Conservation (phyloP, 345 rosid genomes). For the Gossypium turneri region DNA sequence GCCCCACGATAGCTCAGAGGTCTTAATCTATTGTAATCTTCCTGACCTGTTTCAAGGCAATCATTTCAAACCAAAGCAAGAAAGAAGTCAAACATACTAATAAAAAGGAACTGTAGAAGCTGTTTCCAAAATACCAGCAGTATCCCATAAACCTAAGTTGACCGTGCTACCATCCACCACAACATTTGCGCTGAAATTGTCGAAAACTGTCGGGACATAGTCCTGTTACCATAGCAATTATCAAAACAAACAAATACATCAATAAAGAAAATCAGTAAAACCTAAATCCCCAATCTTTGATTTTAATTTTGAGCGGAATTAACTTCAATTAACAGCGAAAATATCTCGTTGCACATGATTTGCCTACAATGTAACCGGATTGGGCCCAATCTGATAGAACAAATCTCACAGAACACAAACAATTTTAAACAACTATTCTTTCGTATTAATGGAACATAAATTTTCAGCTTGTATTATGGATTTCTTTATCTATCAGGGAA, state of each 20-base stretch:
- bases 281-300: background rate
- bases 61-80: conserved; percentile 11
- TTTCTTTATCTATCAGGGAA: background rate
- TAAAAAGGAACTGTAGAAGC: background rate
- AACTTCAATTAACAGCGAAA: background rate
- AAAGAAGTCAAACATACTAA: background rate
- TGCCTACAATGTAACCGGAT: background rate
- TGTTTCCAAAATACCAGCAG: conserved; percentile 63
- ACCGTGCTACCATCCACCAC: conserved; percentile 92
- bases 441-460: background rate
- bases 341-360: conserved; percentile 1
- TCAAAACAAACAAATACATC: conserved; percentile 3
- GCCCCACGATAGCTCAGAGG: conserved; percentile 91
- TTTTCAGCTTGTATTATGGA: background rate
- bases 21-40: conserved; percentile 84
- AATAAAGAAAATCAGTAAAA: background rate
- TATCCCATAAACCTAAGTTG: conserved; percentile 93
- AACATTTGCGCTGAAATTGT: conserved; percentile 98
- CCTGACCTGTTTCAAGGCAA: conserved; percentile 60
- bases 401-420: background rate
- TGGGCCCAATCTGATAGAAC: background rate
- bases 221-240: conserved; percentile 51
- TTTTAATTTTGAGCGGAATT: background rate
- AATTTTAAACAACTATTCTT: background rate
- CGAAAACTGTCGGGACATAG: conserved; percentile 94